Percentiles rank a stretch among this genome's conserved stretches.
phyloP scores from a whole-genome alignment of 495 filamentous ascomycete species.

The Tuber melanosporum region DNA sequence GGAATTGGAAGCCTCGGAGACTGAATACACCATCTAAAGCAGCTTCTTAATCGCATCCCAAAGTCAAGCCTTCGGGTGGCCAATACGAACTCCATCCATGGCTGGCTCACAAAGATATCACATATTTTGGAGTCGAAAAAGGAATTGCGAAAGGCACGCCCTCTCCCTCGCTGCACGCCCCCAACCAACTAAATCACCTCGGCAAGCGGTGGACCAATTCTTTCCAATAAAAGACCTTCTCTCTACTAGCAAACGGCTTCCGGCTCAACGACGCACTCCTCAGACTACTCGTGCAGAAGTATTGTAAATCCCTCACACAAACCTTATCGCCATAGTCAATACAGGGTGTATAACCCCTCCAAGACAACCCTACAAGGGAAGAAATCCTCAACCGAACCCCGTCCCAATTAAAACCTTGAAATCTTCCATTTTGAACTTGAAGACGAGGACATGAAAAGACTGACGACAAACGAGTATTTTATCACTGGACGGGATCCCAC shows the following conservation, averaged over 20 bases:
- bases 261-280: background rate
- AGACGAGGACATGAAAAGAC: background rate
- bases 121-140: background rate
- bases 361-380: background rate
- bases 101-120: background rate
- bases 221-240: background rate
- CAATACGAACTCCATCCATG: background rate
- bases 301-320: background rate
- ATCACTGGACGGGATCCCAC: background rate
- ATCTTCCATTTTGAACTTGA: background rate
- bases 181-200: background rate
- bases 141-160: background rate
- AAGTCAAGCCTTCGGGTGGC: background rate
- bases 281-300: background rate
- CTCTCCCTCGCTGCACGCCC: background rate
- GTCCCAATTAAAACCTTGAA: background rate
- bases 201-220: background rate
- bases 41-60: background rate
- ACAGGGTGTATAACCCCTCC: background rate
- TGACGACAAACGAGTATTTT: background rate
- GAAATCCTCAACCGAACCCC: background rate
- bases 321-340: background rate
- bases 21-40: background rate
- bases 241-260: background rate
- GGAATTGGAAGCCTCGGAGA: background rate